phyloP scores from a whole-genome alignment of 2,329 filamentous ascomycete genomes.

The Stemphylium lycopersici region DNA sequence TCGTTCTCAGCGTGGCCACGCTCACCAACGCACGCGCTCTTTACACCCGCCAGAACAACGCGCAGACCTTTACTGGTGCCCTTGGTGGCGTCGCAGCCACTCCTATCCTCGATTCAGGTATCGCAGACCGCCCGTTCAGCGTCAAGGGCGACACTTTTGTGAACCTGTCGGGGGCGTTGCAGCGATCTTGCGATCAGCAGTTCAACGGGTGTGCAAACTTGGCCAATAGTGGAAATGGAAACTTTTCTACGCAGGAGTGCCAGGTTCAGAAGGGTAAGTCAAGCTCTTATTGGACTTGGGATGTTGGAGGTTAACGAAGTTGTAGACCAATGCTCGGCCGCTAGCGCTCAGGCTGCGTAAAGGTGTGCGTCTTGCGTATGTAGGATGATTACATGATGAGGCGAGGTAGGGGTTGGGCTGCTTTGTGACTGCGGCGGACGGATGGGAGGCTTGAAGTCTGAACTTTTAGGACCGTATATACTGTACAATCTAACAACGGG shows the following conservation, averaged over 20 bases:
- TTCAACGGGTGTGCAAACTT: constrained; percentile 65
- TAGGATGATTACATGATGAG: too few species aligned
- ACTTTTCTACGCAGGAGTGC: constrained; percentile 59
- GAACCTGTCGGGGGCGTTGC: constrained; percentile 60
- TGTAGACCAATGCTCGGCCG: constrained; percentile 5
- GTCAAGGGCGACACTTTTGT: constrained; percentile 56
- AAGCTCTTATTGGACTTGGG: neutral
- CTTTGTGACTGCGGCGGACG: too few species aligned
- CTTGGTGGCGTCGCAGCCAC: constrained; percentile 62
- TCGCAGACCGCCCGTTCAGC: constrained; percentile 52
- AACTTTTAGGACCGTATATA: too few species aligned
- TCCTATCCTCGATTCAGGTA: constrained; percentile 56
- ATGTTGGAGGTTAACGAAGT: neutral
- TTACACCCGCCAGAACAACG: constrained; percentile 32
- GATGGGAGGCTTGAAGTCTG: too few species aligned
- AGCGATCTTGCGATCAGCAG: constrained; percentile 68
- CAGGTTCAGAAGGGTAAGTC: constrained; percentile 57
- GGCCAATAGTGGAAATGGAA: constrained; percentile 58
- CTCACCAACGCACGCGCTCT: constrained; percentile 28
- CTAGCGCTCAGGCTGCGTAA: neutral
- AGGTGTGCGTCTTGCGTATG: neutral
- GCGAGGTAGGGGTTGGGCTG: too few species aligned
- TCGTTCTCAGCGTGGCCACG: constrained; percentile 25
- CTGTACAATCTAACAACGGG: neutral
- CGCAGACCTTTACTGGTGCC: constrained; percentile 52